Evolutionary conservation across 495 filamentous ascomycete species (phyloP).

Genomic region (Hypoxylon cercidicola): DNA sequence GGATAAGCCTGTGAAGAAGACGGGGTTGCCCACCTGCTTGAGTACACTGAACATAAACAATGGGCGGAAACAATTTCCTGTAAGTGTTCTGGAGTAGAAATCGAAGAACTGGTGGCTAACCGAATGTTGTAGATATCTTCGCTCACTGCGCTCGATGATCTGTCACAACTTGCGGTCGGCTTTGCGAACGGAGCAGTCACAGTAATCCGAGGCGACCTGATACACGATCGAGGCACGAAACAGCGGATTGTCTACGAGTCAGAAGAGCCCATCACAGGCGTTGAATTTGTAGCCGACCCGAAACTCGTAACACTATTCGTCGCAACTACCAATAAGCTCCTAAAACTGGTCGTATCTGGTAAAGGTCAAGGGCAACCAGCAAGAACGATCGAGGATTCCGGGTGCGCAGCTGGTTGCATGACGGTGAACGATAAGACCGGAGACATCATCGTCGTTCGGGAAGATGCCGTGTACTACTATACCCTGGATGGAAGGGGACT

Average conservation of each 20-base stretch:
- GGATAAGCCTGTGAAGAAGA: conserved; percentile 95
- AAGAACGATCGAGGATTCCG: conserved; percentile 84
- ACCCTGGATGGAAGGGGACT: conserved; percentile 84
- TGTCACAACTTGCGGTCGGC: conserved; percentile 91
- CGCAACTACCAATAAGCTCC: conserved; percentile 87
- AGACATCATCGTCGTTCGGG: conserved; percentile 87
- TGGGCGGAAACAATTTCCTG: conserved; percentile 90
- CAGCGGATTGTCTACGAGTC: conserved; percentile 97
- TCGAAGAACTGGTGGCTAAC: conserved; percentile 12
- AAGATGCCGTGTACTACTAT: conserved; percentile 96
- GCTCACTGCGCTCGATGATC: conserved; percentile 83
- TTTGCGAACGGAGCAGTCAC: conserved; percentile 97
- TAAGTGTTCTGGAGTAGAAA: conserved; percentile 50
- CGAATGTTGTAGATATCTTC: conserved; percentile 76
- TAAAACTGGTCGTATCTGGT: conserved; percentile 86
- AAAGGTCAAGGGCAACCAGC: conserved; percentile 90
- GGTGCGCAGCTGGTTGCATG: conserved; percentile 94
- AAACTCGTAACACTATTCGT: conserved; percentile 84
- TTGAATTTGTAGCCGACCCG: conserved; percentile 75
- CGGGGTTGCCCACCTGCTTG: conserved; percentile 83
- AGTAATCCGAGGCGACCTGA: conserved; percentile 90
- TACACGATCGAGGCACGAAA: conserved; percentile 95
- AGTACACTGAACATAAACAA: conserved; percentile 88
- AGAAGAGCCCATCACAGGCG: conserved; percentile 93
- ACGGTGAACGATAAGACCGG: conserved; percentile 79